A percentile compares a stretch with the other conserved stretches of the same genome.
These are phyloP conservation scores for Basipetospora chlamydospora DNA, from an alignment of 2,329 filamentous ascomycete genomes.

Conservation along the genomic window DNA sequence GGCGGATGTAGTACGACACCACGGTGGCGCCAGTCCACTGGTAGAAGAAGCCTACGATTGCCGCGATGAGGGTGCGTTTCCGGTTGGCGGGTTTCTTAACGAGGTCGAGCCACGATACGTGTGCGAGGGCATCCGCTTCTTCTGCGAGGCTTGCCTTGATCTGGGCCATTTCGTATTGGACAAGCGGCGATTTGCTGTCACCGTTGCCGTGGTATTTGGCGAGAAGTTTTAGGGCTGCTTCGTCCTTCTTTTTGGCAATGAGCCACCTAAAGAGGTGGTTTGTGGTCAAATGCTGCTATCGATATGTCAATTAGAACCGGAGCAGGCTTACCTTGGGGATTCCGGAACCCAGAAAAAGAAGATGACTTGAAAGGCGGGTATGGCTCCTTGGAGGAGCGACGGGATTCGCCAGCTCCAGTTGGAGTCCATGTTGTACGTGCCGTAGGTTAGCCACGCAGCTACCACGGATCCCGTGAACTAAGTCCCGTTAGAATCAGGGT, in stretches of 20 bases:
- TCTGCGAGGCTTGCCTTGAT: conserved; percentile 15
- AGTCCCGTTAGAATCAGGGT: background rate
- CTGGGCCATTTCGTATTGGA: conserved; percentile 15
- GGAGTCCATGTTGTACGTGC: conserved; percentile 12
- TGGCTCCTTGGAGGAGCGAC: conserved; percentile 12
- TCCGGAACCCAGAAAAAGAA: conserved; percentile 14
- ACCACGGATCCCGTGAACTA: conserved; percentile 14
- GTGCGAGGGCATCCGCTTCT: conserved; percentile 11
- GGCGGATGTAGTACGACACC: conserved; percentile 22
- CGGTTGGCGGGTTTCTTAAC: conserved; percentile 14
- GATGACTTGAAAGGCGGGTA: conserved; percentile 12
- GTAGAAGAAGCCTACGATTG: conserved; percentile 12
- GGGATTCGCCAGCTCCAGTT: conserved; percentile 16
- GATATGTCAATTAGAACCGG: background rate
- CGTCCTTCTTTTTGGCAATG: background rate
- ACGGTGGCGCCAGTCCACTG: conserved; percentile 17
- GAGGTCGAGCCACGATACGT: conserved; percentile 11
- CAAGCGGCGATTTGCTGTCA: conserved; percentile 15
- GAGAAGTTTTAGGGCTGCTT: conserved; percentile 12
- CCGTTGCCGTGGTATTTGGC: conserved; percentile 28
- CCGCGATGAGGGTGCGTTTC: conserved; percentile 13
- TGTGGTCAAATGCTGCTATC: background rate
- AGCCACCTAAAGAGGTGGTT: conserved; percentile 6
- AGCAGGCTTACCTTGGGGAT: conserved; percentile 8
- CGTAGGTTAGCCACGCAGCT: conserved; percentile 15